These are phyloP conservation scores for Fusarium sp. DNA, from an alignment of 2,329 filamentous ascomycete genomes.

Conservation along the genomic window DNA sequence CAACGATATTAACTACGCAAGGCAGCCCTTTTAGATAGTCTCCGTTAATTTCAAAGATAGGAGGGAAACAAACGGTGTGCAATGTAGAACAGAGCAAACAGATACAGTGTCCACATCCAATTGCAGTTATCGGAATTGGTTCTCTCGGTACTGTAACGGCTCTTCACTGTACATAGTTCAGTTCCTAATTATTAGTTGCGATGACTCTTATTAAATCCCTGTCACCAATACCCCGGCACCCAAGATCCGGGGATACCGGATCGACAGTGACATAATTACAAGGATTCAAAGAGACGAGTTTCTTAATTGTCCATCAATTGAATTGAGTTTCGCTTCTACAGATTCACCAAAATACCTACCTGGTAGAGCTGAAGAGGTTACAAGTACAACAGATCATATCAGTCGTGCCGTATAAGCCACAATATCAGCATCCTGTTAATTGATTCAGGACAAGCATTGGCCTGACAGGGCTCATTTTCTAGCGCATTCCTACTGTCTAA, in stretches of 20 bases:
- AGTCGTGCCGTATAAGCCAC: background rate
- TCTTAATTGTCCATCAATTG: background rate
- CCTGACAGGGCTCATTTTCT: conserved; percentile 13
- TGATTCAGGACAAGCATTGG: background rate
- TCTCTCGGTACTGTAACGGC: background rate
- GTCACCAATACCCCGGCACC: conserved; percentile 31
- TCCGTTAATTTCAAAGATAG: conserved; percentile 2
- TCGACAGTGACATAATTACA: conserved; percentile 9
- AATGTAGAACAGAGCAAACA: background rate
- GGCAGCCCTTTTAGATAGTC: conserved; percentile 18
- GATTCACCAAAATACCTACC: background rate
- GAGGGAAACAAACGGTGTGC: conserved; percentile 17
- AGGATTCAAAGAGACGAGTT: conserved; percentile 15
- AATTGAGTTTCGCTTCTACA: background rate
- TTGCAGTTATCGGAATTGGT: background rate
- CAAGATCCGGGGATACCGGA: conserved; percentile 30
- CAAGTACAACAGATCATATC: background rate
- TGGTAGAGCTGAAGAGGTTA: background rate
- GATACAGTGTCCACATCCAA: background rate
- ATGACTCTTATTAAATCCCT: conserved; percentile 28
- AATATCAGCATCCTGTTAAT: background rate
- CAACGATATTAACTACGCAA: conserved; percentile 28
- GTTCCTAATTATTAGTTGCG: conserved; percentile 1
- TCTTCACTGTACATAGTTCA: background rate
- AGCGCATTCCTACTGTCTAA: conserved; percentile 23